Conservation (phyloP, 371 early-diverging fungal genomes). For the Saksenaea vasiformis region DNA sequence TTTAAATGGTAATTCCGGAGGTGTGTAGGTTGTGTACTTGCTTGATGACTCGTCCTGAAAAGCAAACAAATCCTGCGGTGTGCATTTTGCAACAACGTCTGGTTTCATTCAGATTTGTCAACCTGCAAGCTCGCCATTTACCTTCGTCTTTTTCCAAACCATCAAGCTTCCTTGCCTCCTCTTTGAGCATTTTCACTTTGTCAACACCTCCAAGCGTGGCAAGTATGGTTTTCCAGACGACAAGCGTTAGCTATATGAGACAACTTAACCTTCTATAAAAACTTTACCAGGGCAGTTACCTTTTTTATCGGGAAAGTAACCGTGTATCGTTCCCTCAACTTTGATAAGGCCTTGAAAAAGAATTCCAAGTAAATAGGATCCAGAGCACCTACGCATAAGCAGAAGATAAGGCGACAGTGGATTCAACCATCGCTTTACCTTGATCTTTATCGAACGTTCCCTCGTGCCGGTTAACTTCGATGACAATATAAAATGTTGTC, state of each 20-base stretch:
- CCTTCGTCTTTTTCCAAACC: constrained; percentile 36
- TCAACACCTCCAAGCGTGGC: constrained; percentile 62
- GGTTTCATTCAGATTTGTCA: neutral
- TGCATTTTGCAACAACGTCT: constrained; percentile 55
- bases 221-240: constrained; percentile 69
- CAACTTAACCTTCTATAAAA: neutral
- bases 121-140: neutral
- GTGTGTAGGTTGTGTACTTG: constrained; percentile 67
- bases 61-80: constrained; percentile 65
- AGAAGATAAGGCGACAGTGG: neutral
- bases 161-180: constrained; percentile 42
- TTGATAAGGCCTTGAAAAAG: constrained; percentile 66
- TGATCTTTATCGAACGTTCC: constrained; percentile 41
- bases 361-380: constrained; percentile 59
- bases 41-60: constrained; percentile 50
- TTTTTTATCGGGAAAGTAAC: constrained; percentile 83
- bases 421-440: constrained; percentile 23
- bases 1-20: constrained; percentile 21
- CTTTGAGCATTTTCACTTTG: constrained; percentile 48
- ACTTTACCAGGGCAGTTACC: constrained; percentile 38
- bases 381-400: constrained; percentile 31
- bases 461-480: constrained; percentile 46
- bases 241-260: constrained; percentile 56
- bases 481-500: constrained; percentile 59
- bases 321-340: constrained; percentile 69